Evolutionary conservation across 1,139 yeast genomes (phyloP), one percentile per base, ranked within the genome.

Genomic region (Petasospora rhodanensis): DNA sequence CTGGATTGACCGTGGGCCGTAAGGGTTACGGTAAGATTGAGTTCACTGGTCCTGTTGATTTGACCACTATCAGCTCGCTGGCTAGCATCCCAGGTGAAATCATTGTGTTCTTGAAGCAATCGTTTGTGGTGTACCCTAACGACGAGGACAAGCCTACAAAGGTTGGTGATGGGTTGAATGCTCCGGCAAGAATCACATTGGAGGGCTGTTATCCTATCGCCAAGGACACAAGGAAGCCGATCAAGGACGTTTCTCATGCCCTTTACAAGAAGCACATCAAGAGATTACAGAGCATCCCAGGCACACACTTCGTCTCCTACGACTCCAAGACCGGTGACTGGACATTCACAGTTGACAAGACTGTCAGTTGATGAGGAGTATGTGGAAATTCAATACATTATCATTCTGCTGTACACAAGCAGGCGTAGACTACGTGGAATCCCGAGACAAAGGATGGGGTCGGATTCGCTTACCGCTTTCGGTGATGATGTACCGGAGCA

Each of bases 271-370:
- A 70, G 51, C 96, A 86, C 54, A 69, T 85, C 29, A 70, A 73
- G 36, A 75, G 79, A 41, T 68, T 91, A 50, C 78, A 83, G 60
- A 61, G 60, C 21, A 63, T 77, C 40, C 70, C 73, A 13, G 78
- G 67, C 23, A 70, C 83, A 41, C 69, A 70, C 42, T 91, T 87
- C 59, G 70, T 74, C 22, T 71, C 79, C 34, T 93, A 86, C 64
- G 93, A 86, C 43, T 76, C 91, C 0, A 70, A 66, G 15, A 70
- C 82, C 4, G 98, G 98, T 22, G 71, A 79, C 24, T 89, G 95
- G 95, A 70, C 74, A 1, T 89, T 89, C 56, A 66, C 66, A 17
- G 72, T 75, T 13, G 70, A 66, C 6, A 31, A 28, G 19, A 44
- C 52, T 5, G 46, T 47, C 15, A 24, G 31, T 8, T 35, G 25